Evolutionary conservation across 805 yeast species (phyloP).

Genomic region (Kodamaea kaohsiungensis): DNA sequence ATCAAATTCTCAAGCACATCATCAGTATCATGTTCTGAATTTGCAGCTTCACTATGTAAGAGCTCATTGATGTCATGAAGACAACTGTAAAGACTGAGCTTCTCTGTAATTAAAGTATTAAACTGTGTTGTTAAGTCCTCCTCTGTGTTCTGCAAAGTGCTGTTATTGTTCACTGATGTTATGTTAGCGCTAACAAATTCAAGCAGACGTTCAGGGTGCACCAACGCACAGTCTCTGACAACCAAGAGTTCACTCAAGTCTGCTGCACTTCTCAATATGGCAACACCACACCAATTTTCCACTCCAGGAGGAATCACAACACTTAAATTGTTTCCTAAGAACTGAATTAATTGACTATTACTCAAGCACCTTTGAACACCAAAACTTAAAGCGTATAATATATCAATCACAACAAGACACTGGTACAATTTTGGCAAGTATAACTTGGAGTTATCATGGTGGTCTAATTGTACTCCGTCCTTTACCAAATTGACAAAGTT

Average conservation of each 20-base stretch:
- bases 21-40: constrained; percentile 14
- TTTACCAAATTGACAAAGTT: constrained; percentile 40
- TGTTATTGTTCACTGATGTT: not conserved
- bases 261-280: constrained; percentile 23
- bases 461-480: constrained; percentile 21
- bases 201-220: not conserved
- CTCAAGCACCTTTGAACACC: constrained; percentile 40
- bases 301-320: constrained; percentile 19
- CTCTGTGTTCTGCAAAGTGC: not conserved
- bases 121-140: constrained; percentile 21
- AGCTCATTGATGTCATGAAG: constrained; percentile 30
- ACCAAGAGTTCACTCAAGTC: constrained; percentile 18
- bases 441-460: constrained; percentile 27
- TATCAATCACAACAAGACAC: constrained; percentile 49
- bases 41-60: not conserved
- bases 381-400: constrained; percentile 52
- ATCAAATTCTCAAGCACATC: constrained; percentile 26
- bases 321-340: constrained; percentile 15
- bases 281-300: constrained; percentile 7
- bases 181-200: not conserved
- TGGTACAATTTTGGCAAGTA: constrained; percentile 48
- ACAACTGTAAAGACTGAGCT: constrained; percentile 37
- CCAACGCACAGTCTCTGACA: constrained; percentile 8
- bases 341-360: constrained; percentile 6
- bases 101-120: constrained; percentile 30